Evolutionary conservation across 2,329 filamentous ascomycete species (phyloP), one percentile per base, ranked within the genome.

Genomic region (Arthrobotrys sphaeroides): DNA sequence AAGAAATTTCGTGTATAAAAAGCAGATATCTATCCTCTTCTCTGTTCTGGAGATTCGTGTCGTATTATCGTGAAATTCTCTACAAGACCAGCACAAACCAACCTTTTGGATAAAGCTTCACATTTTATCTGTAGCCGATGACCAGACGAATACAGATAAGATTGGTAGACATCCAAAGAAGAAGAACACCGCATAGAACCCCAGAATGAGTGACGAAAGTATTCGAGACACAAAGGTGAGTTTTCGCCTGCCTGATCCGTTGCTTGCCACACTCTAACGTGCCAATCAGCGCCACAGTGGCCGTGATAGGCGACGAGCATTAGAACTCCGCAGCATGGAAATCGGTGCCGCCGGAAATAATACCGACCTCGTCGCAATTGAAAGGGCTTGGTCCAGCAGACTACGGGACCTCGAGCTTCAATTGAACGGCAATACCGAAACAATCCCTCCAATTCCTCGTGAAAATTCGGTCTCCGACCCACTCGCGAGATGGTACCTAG

Each of bases 91-190:
- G 10, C 51, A 38, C 18, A 2, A 12, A 55, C n/a, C 5, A 55
- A 20, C 47, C 38, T 59, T 31, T 64, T 53, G 59, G 38, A 72
- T 51, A 51, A 57, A 59, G 33, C 59, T 72, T 59, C 59, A 33
- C 47, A 47, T 65, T 64, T 47, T 72, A 57, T 64, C 67, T 65
- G 40, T 24, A 72, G 59, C 59, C 47, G 67, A 51, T 64, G 59
- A 72, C 59, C 38, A 72, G 47, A 64, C 67, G 47, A 59, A 59
- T 59, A 31, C 49, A 72, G 45, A 64, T 64, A 72, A 62, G 42
- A 62, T 55, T 60, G 38, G 26, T 65, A 53, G 45, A 47, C 59
- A 24, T 45, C 59, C 47, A 72, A 59, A 72, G 24, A 47, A 72
- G 24, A 47, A 49, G 28, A 59, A 64, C 49, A 22, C 43, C 47